Evolutionary conservation across 768 basidiomycete species (phyloP), one percentile per base, ranked within the genome.

Genomic region (Glaciozyma antarctica): DNA sequence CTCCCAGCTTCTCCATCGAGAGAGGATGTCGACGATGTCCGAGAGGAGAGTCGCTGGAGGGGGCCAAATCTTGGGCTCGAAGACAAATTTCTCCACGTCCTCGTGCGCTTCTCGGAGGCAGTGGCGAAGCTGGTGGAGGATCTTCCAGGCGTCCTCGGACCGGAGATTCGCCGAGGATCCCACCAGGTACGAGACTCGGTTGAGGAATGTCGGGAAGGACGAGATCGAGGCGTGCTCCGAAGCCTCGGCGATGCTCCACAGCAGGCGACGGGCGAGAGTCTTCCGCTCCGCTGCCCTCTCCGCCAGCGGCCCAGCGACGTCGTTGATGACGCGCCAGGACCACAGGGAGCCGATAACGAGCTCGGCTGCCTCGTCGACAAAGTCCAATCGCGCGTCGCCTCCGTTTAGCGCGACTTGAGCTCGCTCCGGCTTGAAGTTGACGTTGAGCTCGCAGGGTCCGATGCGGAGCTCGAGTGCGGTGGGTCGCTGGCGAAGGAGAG

Each of bases 151-250:
- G 0, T 82, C 77, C 67, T 88, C 85, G 30, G 81, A 82, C 30
- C 91, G 86, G 57, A 90, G 74, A 44, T 79, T 86, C 82, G 12
- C 88, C 86, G 13, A 80, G 53, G 80, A 82, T 73, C 88, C 88
- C 30, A 92, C 83, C 43, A 93, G 81, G 73, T 84, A 89, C 3
- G 89, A 90, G 9, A 88, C 87, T 56, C 90, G 88, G 38, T 85
- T 88, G 41, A 87, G 84, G 26, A 90, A 90, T 19, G 89, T 79
- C 12, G 88, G 87, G 73, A 91, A 88, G 5, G 71, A 67, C 22
- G 55, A 43, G 32, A 72, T 62, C 17, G 62, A 44, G n/a, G 63
- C 43, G 7, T 63, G 30, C 22, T 70, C 56, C 12, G 68, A 65
- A 1, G 22, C 45, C 24, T 62, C 52, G 10, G 58, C 54, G 62